Evolutionary conservation across 805 yeast species (phyloP), one percentile per base, ranked within the genome.

Genomic region (Sugiyamaella smithiae): DNA sequence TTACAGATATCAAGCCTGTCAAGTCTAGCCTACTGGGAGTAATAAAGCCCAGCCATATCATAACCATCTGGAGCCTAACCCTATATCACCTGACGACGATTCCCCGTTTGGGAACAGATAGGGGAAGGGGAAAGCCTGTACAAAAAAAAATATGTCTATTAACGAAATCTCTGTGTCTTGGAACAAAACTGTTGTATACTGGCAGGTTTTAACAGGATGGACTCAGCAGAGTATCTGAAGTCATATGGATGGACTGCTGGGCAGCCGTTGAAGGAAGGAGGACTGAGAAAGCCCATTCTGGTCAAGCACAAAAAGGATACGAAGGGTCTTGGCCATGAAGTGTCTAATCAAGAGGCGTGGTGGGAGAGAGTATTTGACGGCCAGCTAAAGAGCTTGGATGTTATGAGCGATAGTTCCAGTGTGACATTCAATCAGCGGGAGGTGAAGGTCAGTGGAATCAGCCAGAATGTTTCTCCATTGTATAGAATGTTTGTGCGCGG

Each of bases 291-390:
- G 57, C 98, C 99, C 0, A 81, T 91, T 36, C 67, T 91, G 53
- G 97, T 93, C 48, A 85, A 84, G 56, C 97, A 91, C 62, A 89
- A 93, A 67, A 83, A 81, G 57, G 97, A 91, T 62, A 82, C 81
- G 50, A 89, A 88, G 62, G 99, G 99, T 7, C 73, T 91, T 22
- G 99, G 99, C 0, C 84, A 85, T 62, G 75, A 77, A 20, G 70
- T 73, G 7, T 83, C 81, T 45, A 93, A 88, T 56, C 78, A 82
- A 12, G 96, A 87, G 55, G 84, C 88, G 40, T 91, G 99, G 99
- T 91, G 99, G 99, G 99, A 91, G 57, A 76, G 87, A 55, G 73
- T 91, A 40, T 93, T 93, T 69, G 97, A 91, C 66, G 97, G 97
- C 1, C 97, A 89, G 56, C 74, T 91, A 55, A 87, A 88, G 61